Evolutionary conservation across 1,139 yeast species (phyloP).

Genomic region (Williopsis jadinii): DNA sequence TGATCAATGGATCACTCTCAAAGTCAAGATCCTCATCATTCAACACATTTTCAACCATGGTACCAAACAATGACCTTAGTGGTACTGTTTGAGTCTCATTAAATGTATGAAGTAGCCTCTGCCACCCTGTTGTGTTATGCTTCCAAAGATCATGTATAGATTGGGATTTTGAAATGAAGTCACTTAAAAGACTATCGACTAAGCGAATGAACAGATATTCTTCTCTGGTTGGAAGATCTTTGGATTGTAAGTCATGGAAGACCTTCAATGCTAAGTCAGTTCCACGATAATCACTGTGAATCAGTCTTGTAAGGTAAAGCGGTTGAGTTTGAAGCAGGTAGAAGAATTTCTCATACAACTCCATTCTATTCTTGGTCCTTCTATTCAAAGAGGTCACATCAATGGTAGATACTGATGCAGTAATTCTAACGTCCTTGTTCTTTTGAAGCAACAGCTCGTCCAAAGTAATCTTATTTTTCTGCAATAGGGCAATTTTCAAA

Average conservation of each 20-base stretch:
- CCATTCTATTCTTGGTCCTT: constrained; percentile 23
- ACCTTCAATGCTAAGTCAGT: constrained; percentile 20
- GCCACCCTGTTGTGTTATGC: constrained; percentile 29
- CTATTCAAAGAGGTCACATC: constrained; percentile 23
- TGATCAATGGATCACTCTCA: constrained; percentile 76
- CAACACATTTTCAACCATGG: constrained; percentile 34
- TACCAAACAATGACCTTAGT: constrained; percentile 47
- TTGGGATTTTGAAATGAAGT: constrained; percentile 18
- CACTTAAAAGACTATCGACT: constrained; percentile 43
- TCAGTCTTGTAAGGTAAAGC: constrained; percentile 55
- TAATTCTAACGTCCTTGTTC: constrained; percentile 30
- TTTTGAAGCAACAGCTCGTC: constrained; percentile 65
- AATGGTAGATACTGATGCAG: constrained; percentile 14
- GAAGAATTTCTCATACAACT: constrained; percentile 65
- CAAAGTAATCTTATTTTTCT: constrained; percentile 70
- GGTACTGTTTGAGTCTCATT: constrained; percentile 56
- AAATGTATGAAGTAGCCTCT: constrained; percentile 44
- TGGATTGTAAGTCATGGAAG: constrained; percentile 16
- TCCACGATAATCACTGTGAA: constrained; percentile 25
- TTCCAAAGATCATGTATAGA: constrained; percentile 18
- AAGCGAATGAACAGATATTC: constrained; percentile 65
- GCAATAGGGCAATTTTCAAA: constrained; percentile 68
- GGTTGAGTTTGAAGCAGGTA: constrained; percentile 85
- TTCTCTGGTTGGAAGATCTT: constrained; percentile 44
- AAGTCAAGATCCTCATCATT: constrained; percentile 51